Evolutionary conservation across 1,139 yeast genomes (phyloP).

Genomic region (Scheffersomyces lignicola): DNA sequence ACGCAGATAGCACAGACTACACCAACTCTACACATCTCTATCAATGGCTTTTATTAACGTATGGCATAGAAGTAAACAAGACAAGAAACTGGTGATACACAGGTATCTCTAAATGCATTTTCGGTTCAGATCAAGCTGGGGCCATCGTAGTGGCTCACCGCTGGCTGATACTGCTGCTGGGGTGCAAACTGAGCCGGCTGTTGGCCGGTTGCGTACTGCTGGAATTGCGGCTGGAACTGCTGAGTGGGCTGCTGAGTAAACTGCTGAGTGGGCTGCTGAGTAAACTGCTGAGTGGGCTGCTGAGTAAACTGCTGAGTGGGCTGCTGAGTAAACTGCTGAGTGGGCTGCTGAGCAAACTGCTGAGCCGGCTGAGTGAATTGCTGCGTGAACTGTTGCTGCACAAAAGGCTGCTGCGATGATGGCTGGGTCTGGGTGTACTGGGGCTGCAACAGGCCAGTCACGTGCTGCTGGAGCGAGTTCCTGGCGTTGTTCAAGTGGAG

Average conservation of each 20-base stretch:
- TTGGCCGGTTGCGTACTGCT: constrained; percentile 8
- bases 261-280: constrained; percentile 15
- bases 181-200: constrained; percentile 5
- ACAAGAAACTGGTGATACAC: too few species aligned
- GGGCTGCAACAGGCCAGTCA: constrained; percentile 18
- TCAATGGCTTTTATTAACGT: too few species aligned
- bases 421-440: constrained; percentile 10
- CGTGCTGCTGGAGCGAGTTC: constrained; percentile 33
- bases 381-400: constrained; percentile 14
- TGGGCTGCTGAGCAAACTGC: constrained; percentile 6
- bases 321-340: constrained; percentile 8
- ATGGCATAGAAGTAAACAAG: too few species aligned
- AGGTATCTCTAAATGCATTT: too few species aligned
- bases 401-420: constrained; percentile 13
- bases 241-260: constrained; percentile 8
- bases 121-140: constrained; percentile 26
- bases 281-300: constrained; percentile 14
- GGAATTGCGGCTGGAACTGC: constrained; percentile 7
- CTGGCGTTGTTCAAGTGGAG: constrained; percentile 38
- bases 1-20: too few species aligned
- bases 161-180: constrained; percentile 10
- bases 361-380: constrained; percentile 12
- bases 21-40: too few species aligned
- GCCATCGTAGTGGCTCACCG: constrained; percentile 20
- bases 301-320: constrained; percentile 13